Evolutionary conservation across 73 alveolate genomes (phyloP).

Genomic region (Symbiodinium pilosum): DNA sequence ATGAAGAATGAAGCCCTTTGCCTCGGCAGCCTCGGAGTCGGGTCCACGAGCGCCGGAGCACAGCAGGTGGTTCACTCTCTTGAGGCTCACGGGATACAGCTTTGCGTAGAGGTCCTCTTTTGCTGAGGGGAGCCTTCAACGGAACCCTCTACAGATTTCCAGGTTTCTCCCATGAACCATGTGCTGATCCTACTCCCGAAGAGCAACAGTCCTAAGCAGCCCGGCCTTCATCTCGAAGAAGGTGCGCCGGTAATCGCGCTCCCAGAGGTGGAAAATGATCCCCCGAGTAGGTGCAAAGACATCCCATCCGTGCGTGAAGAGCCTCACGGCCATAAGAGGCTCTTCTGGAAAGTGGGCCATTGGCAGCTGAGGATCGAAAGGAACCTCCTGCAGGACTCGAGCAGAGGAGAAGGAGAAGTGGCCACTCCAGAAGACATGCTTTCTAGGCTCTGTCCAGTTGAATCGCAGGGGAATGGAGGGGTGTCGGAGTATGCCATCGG

Average conservation of each 20-base stretch:
- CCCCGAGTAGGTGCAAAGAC: background rate
- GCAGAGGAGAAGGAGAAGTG: slow-evolving; percentile 93
- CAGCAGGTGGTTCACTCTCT: background rate
- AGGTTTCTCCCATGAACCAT: too few species aligned
- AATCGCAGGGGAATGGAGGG: slow-evolving; percentile 61
- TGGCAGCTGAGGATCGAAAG: slow-evolving; percentile 74
- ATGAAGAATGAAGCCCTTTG: background rate
- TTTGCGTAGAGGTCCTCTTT: background rate
- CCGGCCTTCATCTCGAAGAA: background rate
- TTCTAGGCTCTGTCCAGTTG: slow-evolving; percentile 27
- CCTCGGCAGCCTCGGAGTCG: too few species aligned
- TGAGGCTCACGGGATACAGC: background rate
- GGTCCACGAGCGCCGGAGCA: background rate
- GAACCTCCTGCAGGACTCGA: slow-evolving; percentile 42
- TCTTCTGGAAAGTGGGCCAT: slow-evolving; percentile 61
- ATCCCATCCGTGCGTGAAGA: slow-evolving; percentile 93
- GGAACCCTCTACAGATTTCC: background rate
- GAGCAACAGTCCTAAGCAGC: too few species aligned
- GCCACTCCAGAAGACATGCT: slow-evolving; percentile 89
- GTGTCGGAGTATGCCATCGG: slow-evolving; percentile 63
- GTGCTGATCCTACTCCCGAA: too few species aligned
- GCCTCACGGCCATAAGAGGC: slow-evolving; percentile 76
- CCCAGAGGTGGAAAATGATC: background rate
- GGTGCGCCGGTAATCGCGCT: background rate
- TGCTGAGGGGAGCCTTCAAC: background rate